phyloP scores from a whole-genome alignment of 352 stramenopile species.

The Globisporangium irregulare region DNA sequence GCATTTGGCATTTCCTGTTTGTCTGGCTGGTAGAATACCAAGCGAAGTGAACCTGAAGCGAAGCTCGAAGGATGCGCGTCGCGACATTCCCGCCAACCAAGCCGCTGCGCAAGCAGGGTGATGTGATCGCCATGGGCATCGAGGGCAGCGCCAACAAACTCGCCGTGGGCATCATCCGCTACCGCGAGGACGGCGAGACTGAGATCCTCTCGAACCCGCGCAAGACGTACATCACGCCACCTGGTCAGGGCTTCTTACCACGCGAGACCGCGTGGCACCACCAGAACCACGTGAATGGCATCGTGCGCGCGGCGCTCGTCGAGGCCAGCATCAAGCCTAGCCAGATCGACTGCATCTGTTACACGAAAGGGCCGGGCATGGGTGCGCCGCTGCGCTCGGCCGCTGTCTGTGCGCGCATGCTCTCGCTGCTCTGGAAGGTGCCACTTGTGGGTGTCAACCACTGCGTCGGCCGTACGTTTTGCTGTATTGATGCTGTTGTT shows the following conservation, averaged over 20 bases:
- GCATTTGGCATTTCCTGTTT: constrained; percentile 10
- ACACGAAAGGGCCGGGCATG: constrained; percentile 98
- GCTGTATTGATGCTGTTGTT: constrained; percentile 1
- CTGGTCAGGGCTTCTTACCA: constrained; percentile 97
- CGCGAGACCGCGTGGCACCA: constrained; percentile 99
- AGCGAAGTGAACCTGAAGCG: neutral
- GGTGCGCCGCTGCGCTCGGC: constrained; percentile 96
- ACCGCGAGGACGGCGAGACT: constrained; percentile 66
- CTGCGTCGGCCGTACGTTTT: constrained; percentile 93
- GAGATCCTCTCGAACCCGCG: constrained; percentile 97
- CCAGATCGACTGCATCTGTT: constrained; percentile 94
- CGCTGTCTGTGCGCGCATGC: constrained; percentile 92
- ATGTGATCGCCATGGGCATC: constrained; percentile 95
- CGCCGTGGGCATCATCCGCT: constrained; percentile 84
- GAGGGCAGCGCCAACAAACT: constrained; percentile 99
- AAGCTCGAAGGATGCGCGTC: constrained; percentile 7
- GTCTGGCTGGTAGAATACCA: constrained; percentile 6
- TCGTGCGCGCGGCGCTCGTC: constrained; percentile 93
- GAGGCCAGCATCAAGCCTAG: constrained; percentile 87
- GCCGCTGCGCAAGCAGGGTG: constrained; percentile 58
- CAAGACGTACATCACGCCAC: constrained; percentile 99
- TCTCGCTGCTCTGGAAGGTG: constrained; percentile 94
- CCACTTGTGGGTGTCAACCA: constrained; percentile 98
- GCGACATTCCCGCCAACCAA: constrained; percentile 20
- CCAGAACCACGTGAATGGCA: constrained; percentile 94